phyloP scores from a whole-genome alignment of 148 eudicot genomes.

The Rhododendron williamsianum region DNA sequence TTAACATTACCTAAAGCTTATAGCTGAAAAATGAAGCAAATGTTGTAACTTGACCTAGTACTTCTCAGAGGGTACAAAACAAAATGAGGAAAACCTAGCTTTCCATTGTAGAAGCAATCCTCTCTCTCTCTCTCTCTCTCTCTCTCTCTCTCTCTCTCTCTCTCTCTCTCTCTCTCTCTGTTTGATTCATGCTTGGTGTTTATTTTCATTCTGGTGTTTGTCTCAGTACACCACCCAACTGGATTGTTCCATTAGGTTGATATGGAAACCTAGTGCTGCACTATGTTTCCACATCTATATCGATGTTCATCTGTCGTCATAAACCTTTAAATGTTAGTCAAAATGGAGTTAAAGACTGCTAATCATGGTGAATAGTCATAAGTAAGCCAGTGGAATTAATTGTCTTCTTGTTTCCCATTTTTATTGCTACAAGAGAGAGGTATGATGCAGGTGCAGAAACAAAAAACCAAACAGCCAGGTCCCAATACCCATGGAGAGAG shows the following conservation, averaged over 20 bases:
- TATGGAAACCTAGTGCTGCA: background rate
- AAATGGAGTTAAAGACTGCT: background rate
- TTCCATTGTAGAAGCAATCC: background rate
- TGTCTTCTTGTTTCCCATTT: background rate
- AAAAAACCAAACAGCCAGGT: background rate
- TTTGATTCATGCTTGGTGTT: background rate
- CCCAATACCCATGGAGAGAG: background rate
- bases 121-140: background rate
- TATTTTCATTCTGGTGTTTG: background rate
- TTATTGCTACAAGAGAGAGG: background rate
- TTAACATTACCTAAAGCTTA: background rate
- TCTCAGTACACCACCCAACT: background rate
- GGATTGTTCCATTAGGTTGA: background rate
- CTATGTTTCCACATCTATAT: background rate
- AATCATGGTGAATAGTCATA: background rate
- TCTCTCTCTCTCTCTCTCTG: too few relatives aligned
- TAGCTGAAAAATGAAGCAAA: slow-evolving; percentile 1
- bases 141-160: too few relatives aligned
- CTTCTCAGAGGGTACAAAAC: background rate
- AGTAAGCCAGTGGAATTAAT: too few relatives aligned
- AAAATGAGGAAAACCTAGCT: background rate
- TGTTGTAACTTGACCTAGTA: background rate
- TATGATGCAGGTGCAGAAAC: background rate
- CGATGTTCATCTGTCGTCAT: background rate
- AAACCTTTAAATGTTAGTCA: background rate